Base-by-base conservation (phyloP, 352 stramenopile species). In the Phytopythium litorale region DNA sequence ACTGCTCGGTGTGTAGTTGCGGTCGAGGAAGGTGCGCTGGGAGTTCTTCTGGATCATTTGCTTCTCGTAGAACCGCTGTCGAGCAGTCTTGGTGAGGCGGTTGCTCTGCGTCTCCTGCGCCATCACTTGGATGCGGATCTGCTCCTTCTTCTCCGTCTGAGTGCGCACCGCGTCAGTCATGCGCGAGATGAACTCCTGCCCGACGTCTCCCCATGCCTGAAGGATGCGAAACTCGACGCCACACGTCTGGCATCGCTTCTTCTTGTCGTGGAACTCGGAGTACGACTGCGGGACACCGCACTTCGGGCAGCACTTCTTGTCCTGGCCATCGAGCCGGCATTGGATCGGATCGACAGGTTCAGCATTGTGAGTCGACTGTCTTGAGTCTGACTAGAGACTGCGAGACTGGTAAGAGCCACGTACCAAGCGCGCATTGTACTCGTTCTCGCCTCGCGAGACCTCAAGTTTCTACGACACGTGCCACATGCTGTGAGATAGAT, bases 251-350 rank as follows among this genome's bases (percentile, higher is more conserved):
- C 86, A 94, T 5, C 75, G 74, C 58, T 94, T 94, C 70, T 93
- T 94, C 70, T 94, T 94, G 73, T 93, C 86, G 12, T 81, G 84
- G n/a, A 75, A 87, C 58, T 94, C 86, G 1, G 86, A 85, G 56
- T 91, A 94, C 23, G 84, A 92, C 62, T 94, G 86, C 15, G 76
- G 59, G 52, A 82, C 67, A 4, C 70, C 62, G 56, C 86, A 94
- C 42, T 79, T 88, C 4, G 84, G 86, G 32, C 86, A 94, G 3
- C 73, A 71, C 48, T 92, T 92, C 54, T 93, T 94, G 70, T 89
- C 84, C 85, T 92, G 55, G 46, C 48, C 11, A 49, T 1, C 32
- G 55, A 33, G 40, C 13, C 1, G 42, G 1, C 15, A 50, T 40
- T 49, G 42, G 19, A 23, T 49, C 16, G 6, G 6, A 15, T 13